Percentiles rank a stretch among this genome's conserved stretches.
Conservation (phyloP, 2,329 filamentous ascomycete species). For the Penicillium rolfsii region DNA sequence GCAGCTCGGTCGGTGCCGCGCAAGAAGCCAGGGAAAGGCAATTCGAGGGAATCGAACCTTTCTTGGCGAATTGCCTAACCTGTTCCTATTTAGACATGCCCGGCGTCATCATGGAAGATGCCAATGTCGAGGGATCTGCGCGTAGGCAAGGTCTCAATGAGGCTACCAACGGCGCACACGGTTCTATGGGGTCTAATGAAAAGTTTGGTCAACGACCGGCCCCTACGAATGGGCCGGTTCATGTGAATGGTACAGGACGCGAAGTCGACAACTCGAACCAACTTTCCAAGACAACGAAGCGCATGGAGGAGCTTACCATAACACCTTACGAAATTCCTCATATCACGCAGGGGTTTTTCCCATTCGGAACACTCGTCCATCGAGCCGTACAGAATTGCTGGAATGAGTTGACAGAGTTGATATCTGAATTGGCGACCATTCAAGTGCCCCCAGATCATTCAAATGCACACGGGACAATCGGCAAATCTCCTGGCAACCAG, state of each 20-base stretch:
- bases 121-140: slow-evolving; percentile 34
- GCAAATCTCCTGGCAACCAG: slow-evolving; percentile 41
- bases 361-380: slow-evolving; percentile 73
- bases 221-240: slow-evolving; percentile 29
- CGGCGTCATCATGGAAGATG: slow-evolving; percentile 48
- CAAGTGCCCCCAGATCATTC: slow-evolving; percentile 54
- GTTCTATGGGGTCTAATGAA: slow-evolving; percentile 17
- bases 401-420: slow-evolving; percentile 71
- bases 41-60: slow-evolving; percentile 16
- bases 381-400: slow-evolving; percentile 83
- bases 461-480: slow-evolving; percentile 28
- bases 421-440: slow-evolving; percentile 71
- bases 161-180: slow-evolving; percentile 31
- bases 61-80: slow-evolving; percentile 7
- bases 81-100: slow-evolving; percentile 40
- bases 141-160: slow-evolving; percentile 30
- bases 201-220: slow-evolving; percentile 22
- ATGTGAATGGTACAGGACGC: slow-evolving; percentile 35
- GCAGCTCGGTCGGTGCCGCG: slow-evolving; percentile 33
- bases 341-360: slow-evolving; percentile 75
- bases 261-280: slow-evolving; percentile 17
- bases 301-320: slow-evolving; percentile 9
- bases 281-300: slow-evolving; percentile 13
- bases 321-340: slow-evolving; percentile 62
- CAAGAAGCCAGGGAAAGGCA: slow-evolving; percentile 36